Evolutionary conservation across 2,329 filamentous ascomycete genomes (phyloP).

Genomic region (Penicillium aurantiogriseum): DNA sequence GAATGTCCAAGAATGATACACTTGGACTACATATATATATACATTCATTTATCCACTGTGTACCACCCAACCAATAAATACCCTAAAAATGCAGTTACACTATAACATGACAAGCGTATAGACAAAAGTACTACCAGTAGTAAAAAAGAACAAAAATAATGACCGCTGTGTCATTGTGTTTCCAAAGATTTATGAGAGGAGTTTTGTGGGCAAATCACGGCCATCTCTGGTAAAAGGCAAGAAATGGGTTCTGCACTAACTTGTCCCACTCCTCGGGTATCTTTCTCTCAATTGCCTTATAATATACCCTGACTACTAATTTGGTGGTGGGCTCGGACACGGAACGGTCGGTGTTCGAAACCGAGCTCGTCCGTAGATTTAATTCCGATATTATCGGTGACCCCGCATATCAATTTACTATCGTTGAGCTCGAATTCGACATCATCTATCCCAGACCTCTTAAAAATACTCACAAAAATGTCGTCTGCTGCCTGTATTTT

Average conservation of each 20-base stretch:
- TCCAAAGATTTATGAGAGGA: slow-evolving; percentile 62
- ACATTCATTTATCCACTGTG: too few relatives aligned
- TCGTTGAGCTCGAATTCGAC: neutral
- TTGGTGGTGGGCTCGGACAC: neutral
- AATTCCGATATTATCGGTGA: slow-evolving; percentile 2
- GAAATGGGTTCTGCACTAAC: slow-evolving; percentile 70
- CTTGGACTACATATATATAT: too few relatives aligned
- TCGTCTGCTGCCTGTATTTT: slow-evolving; percentile 75
- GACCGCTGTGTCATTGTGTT: slow-evolving; percentile 45
- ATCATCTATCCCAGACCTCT: neutral
- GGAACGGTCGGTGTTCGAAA: slow-evolving; percentile 29
- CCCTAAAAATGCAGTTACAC: too few relatives aligned
- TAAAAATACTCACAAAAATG: slow-evolving; percentile 20
- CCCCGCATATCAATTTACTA: slow-evolving; percentile 17
- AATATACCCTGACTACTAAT: neutral
- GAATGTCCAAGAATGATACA: too few relatives aligned
- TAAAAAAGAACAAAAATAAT: slow-evolving; percentile 28
- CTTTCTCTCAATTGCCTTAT: neutral
- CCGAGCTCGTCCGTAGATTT: slow-evolving; percentile 5
- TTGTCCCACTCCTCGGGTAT: slow-evolving; percentile 64
- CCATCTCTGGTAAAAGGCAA: slow-evolving; percentile 81
- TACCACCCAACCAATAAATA: too few relatives aligned
- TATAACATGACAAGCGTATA: too few relatives aligned
- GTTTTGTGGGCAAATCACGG: slow-evolving; percentile 63
- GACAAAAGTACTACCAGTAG: too few relatives aligned